A percentile compares a stretch with the other conserved stretches of the same genome.
These are phyloP conservation scores for Didymella keratinophila DNA, from an alignment of 2,329 filamentous ascomycete species.

Conservation along the genomic window DNA sequence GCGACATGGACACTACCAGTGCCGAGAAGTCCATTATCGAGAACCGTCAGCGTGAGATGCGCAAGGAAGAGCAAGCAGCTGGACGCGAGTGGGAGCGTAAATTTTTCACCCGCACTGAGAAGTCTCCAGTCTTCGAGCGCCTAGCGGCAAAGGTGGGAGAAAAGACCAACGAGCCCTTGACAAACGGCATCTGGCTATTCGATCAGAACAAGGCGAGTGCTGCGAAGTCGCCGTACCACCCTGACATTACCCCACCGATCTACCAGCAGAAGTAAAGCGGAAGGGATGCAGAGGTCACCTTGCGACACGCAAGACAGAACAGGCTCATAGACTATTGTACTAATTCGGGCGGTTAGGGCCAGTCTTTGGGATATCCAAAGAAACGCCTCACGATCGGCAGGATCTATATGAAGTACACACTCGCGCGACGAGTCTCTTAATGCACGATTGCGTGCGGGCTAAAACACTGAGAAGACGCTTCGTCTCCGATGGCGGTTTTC, in stretches of 20 bases:
- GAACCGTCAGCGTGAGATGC: conserved; percentile 80
- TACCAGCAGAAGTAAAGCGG: conserved; percentile 28
- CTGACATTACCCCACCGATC: conserved; percentile 39
- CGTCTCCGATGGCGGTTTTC: not conserved
- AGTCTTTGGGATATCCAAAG: conserved; percentile 1
- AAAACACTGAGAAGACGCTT: not conserved
- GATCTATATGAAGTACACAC: not conserved
- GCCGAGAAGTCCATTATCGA: conserved; percentile 89
- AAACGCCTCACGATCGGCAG: conserved; percentile 9
- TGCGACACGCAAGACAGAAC: not conserved
- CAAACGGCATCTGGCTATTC: conserved; percentile 75
- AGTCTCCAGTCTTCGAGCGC: conserved; percentile 56
- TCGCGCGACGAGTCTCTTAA: not conserved
- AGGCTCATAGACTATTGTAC: not conserved
- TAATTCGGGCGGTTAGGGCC: conserved; percentile 5
- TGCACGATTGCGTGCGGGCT: not conserved
- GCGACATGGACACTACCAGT: conserved; percentile 83
- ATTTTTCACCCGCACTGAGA: conserved; percentile 71
- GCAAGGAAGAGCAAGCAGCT: conserved; percentile 77
- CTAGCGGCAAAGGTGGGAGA: conserved; percentile 56
- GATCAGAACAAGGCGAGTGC: conserved; percentile 60
- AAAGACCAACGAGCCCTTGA: conserved; percentile 68
- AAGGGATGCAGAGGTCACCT: not conserved
- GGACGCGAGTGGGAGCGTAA: conserved; percentile 79
- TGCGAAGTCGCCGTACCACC: conserved; percentile 40